phyloP scores from a whole-genome alignment of 768 basidiomycete species.

The Russula sp. region DNA sequence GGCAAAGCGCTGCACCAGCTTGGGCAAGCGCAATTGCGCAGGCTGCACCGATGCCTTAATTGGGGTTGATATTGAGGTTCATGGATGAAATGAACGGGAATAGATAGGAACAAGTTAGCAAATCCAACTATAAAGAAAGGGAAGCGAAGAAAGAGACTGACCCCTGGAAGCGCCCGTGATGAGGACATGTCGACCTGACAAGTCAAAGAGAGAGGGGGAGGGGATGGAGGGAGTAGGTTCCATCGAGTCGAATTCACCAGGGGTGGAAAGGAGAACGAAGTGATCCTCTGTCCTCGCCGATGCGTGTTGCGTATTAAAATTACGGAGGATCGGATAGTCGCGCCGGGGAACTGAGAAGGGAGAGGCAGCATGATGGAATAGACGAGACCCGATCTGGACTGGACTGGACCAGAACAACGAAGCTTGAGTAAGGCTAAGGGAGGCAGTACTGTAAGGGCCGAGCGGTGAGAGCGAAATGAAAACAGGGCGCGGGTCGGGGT shows the following conservation, averaged over 20 bases:
- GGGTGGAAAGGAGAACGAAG: neutral
- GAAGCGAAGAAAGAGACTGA: constrained; percentile 36
- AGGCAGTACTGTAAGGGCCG: neutral
- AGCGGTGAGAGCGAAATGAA: neutral
- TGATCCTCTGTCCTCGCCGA: neutral
- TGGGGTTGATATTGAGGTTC: constrained; percentile 3
- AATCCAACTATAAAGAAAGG: constrained; percentile 7
- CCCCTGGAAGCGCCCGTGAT: constrained; percentile 81
- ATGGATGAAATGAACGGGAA: constrained; percentile 9
- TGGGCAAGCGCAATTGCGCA: constrained; percentile 55
- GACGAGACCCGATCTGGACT: neutral
- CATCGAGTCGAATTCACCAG: constrained; percentile 41
- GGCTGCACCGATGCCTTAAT: constrained; percentile 52
- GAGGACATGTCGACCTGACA: constrained; percentile 64
- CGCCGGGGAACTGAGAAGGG: constrained; percentile 9
- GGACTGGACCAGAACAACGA: neutral
- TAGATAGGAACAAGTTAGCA: constrained; percentile 12
- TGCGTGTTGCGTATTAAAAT: constrained; percentile 1
- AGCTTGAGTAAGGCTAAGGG: neutral
- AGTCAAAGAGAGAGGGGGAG: constrained; percentile 61
- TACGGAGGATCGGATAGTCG: constrained; percentile 17
- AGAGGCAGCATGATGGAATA: neutral
- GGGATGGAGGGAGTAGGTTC: constrained; percentile 50
- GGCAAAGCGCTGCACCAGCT: constrained; percentile 51
- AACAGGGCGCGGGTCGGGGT: neutral